A percentile compares a stretch with the other conserved stretches of the same genome.
phyloP scores from a whole-genome alignment of 2,329 filamentous ascomycete genomes.

The Colletotrichum ledebouriae region DNA sequence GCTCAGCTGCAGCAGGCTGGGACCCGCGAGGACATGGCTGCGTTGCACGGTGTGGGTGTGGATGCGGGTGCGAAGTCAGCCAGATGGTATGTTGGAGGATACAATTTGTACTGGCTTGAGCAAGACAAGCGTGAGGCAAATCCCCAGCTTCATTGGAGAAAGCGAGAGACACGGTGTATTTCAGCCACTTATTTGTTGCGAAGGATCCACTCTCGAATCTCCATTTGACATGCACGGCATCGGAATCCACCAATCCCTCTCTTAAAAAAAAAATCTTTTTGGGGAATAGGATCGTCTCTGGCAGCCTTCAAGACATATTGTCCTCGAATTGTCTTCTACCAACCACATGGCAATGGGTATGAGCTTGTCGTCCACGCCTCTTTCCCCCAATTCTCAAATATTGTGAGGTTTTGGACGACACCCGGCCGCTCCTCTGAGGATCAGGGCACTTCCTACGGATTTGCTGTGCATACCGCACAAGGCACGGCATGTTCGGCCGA shows the following conservation, averaged over 20 bases:
- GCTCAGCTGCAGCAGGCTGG: constrained; percentile 13
- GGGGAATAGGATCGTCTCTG: too few species aligned
- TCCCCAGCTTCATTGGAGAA: constrained; percentile 26
- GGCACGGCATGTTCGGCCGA: constrained; percentile 22
- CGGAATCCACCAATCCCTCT: too few species aligned
- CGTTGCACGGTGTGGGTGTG: background rate
- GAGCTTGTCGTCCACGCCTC: too few species aligned
- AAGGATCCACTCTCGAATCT: constrained; percentile 4
- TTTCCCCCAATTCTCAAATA: background rate
- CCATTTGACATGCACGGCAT: background rate
- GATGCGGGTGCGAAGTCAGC: constrained; percentile 13
- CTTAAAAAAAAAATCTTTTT: too few species aligned
- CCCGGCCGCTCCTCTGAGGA: background rate
- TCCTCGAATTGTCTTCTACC: too few species aligned
- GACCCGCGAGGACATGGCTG: constrained; percentile 1
- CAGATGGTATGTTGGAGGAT: background rate
- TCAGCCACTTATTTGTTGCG: constrained; percentile 8
- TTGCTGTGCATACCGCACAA: constrained; percentile 5
- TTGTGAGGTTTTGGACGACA: background rate
- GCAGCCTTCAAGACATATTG: too few species aligned
- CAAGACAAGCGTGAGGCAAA: constrained; percentile 27
- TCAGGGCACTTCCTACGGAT: background rate
- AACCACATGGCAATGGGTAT: too few species aligned
- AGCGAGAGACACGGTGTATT: constrained; percentile 10
- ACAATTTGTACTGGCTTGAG: background rate